Base-by-base conservation (phyloP, 345 rosid species). In the Hibiscus syriacus region DNA sequence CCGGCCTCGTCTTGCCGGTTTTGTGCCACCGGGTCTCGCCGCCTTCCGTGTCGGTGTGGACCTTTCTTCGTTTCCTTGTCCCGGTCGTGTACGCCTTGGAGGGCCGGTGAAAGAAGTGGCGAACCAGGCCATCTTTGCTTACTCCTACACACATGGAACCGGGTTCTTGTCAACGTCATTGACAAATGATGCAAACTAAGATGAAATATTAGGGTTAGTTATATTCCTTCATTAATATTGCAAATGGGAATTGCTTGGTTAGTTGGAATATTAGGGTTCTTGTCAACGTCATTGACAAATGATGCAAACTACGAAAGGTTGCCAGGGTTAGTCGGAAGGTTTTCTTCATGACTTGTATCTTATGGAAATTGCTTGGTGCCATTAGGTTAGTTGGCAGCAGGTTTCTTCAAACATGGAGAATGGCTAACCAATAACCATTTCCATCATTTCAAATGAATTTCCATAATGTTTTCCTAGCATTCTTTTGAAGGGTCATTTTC, bases 101-200 rank as follows among this genome's bases (percentile, higher is more conserved):
- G 3, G 98, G 98, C n/a, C 98, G 86, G 79, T 93, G 98, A 59
- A 93, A 93, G 87, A 93, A 93, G 82, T 93, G 97, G 48, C 98
- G 96, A 54, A 93, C 80, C 56, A 85, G 79, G 32, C 98, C 98
- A 45, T 90, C 96, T 77, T 83, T 93, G 82, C 79, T 84, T 36
- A 90, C 97, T 61, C 98, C 97, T 89, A 19, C 32, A 70, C 76
- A 66, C 22, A n/a, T n/a, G n/a, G 38, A 34, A 34, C 5, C 5
- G 5, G 38, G 5, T 4, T 4, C 5, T 34, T 12, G 22, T 41
- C 46, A n/a, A 4, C n/a, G 52, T 41, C 46, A 22, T 30, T 57
- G 63, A 32, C 64, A 59, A 34, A 29, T 29, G 14, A 5, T 58
- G 43, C n/a, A 25, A 32, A 58, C 41, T 17, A 30, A 32, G 26